Base-by-base conservation (phyloP, 2,329 filamentous ascomycete genomes). In the Tolypocladium nubicola region DNA sequence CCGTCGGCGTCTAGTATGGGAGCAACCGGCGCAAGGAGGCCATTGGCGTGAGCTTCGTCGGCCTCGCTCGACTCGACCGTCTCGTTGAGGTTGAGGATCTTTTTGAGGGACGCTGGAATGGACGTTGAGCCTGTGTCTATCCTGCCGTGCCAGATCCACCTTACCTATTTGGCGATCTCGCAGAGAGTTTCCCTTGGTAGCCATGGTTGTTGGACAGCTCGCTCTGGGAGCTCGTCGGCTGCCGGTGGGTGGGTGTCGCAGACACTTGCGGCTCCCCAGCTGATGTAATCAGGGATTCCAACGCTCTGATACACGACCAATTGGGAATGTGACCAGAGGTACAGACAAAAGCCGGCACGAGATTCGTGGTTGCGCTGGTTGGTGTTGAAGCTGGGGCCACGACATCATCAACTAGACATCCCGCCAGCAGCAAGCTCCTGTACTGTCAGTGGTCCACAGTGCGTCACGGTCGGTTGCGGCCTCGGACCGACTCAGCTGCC, bases 71-170 rank as follows among this genome's bases (percentile, higher is more conserved):
- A 70, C 63, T 82, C 68, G 75, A 81, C 60, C 75, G 83, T 80
- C 67, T 94, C 87, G 74, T 99, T 99, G 64, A 99, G 79, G 71
- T 97, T 97, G 64, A 99, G 84, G 67, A 99, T 91, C 74, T 90
- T 93, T 77, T 96, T 91, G 67, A 99, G 90, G 21, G 93, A 93
- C 54, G 88, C 92, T 96, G 63, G 43, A 16, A 62, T 13, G 13
- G 37, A 16, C 2, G 7, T 14, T 64, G 45, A 63, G 59, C 6
- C 21, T 6, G 10, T 45, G 3, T 2, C 16, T 30, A 14, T 13
- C 8, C 13, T 11, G 56, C 59, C 19, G 23, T 0, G n/a, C 30
- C 30, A 4, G 23, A 30, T 21, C 19, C 10, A 49, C 11, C 37
- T 33, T 68, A 78, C 76, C 70, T 67, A 79, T 77, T 65, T 80